These are phyloP conservation scores for Phellopilus nigrolimitatus DNA, from an alignment of 1,284 basidiomycete genomes.

Conservation along the genomic window DNA sequence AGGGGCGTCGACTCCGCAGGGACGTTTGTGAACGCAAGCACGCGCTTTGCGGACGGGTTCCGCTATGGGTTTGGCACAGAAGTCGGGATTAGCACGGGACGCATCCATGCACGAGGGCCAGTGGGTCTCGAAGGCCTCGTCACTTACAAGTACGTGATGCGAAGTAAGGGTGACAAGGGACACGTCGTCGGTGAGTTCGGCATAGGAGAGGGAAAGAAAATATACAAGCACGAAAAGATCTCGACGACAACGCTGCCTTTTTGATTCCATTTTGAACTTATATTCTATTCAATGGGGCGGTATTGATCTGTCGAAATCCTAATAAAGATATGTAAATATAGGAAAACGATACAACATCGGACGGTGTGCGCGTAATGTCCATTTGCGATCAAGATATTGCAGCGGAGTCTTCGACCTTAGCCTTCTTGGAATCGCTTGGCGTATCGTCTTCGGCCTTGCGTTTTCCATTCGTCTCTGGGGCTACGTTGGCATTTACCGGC, in stretches of 20 bases:
- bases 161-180: conserved; percentile 65
- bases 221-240: conserved; percentile 68
- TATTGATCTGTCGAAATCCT: not conserved
- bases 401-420: conserved; percentile 51
- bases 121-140: conserved; percentile 94
- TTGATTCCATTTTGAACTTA: conserved; percentile 23
- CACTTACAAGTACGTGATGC: conserved; percentile 91
- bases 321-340: conserved; percentile 14
- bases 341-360: not conserved
- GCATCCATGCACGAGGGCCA: conserved; percentile 95
- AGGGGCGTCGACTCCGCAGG: conserved; percentile 89
- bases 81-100: conserved; percentile 95
- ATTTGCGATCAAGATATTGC: conserved; percentile 3
- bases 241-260: conserved; percentile 46
- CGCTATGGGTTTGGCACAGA: conserved; percentile 97
- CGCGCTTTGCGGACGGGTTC: conserved; percentile 96
- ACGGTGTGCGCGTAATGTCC: not conserved
- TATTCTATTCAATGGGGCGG: not conserved
- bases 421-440: conserved; percentile 58
- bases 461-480: conserved; percentile 38
- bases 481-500: conserved; percentile 30
- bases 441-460: conserved; percentile 64
- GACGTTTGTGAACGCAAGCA: conserved; percentile 92
- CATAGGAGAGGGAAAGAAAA: conserved; percentile 62
- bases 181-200: conserved; percentile 84